These are phyloP conservation scores for Detonula confervacea DNA, from an alignment of 352 stramenopile species.

Conservation along the genomic window DNA sequence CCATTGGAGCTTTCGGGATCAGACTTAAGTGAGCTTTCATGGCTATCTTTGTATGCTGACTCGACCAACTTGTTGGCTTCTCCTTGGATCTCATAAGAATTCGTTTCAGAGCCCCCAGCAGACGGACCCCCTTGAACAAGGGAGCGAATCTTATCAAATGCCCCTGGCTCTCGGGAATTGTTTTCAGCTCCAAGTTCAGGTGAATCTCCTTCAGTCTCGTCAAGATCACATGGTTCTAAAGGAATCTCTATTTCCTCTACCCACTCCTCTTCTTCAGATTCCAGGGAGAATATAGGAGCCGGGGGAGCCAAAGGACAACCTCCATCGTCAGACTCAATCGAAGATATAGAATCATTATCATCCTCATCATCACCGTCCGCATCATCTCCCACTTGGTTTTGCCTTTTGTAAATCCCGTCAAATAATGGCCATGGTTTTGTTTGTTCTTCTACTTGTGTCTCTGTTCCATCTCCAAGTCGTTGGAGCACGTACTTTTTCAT, in stretches of 20 bases:
- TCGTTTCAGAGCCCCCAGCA: background rate
- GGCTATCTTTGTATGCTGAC: constrained; percentile 2
- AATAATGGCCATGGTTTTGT: constrained; percentile 46
- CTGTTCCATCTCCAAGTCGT: constrained; percentile 31
- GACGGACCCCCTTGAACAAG: constrained; percentile 3
- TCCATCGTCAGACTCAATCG: constrained; percentile 4
- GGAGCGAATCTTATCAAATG: background rate
- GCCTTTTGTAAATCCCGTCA: constrained; percentile 52
- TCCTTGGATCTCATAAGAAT: background rate
- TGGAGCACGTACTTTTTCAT: constrained; percentile 41
- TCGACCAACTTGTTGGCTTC: too few species aligned
- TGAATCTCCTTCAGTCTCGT: too few species aligned
- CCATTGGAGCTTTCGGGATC: background rate
- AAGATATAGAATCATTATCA: constrained; percentile 32
- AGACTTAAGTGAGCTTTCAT: background rate
- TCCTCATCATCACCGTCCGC: constrained; percentile 29
- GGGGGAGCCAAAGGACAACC: constrained; percentile 7
- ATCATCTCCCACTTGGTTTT: constrained; percentile 51
- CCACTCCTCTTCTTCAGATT: constrained; percentile 6
- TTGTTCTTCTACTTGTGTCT: constrained; percentile 36
- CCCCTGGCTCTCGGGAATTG: background rate
- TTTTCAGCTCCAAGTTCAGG: background rate
- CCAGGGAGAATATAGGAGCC: constrained; percentile 7
- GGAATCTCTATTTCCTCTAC: constrained; percentile 12
- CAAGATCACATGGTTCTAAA: too few species aligned